These are phyloP conservation scores for Lentinula raphanica DNA, from an alignment of 768 basidiomycete genomes.

Conservation along the genomic window DNA sequence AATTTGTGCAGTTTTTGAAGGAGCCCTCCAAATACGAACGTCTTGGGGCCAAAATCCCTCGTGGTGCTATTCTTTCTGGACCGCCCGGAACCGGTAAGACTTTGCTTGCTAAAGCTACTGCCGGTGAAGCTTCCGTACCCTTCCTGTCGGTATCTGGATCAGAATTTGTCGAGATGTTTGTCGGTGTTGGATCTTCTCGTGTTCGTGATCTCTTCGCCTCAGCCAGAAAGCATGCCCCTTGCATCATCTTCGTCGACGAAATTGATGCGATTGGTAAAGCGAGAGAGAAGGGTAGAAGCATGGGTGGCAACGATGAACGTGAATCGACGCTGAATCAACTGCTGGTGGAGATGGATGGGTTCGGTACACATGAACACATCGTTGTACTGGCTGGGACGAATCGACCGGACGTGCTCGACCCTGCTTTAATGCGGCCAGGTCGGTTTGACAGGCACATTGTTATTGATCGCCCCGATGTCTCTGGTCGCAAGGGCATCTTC, in stretches of 20 bases:
- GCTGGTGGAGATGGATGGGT: constrained; percentile 99
- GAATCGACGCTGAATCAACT: constrained; percentile 97
- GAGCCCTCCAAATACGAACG: constrained; percentile 92
- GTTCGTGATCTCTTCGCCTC: constrained; percentile 97
- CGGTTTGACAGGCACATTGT: constrained; percentile 96
- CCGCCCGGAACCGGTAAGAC: constrained; percentile 99
- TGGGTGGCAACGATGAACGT: constrained; percentile 91
- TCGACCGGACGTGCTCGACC: constrained; percentile 92
- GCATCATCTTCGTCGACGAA: constrained; percentile 98
- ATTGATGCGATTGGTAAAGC: constrained; percentile 99
- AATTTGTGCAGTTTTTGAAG: constrained; percentile 98
- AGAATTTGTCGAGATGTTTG: constrained; percentile 99
- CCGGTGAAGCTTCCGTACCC: constrained; percentile 95
- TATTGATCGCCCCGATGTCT: constrained; percentile 92
- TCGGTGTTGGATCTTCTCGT: constrained; percentile 95
- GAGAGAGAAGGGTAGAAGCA: constrained; percentile 71
- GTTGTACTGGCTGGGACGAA: constrained; percentile 97
- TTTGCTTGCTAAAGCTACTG: constrained; percentile 94
- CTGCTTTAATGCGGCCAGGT: constrained; percentile 93
- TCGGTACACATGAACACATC: constrained; percentile 94
- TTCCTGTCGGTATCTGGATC: constrained; percentile 99
- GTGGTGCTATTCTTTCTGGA: constrained; percentile 90
- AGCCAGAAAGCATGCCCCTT: constrained; percentile 96
- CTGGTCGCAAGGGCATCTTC: constrained; percentile 91
- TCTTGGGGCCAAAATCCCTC: constrained; percentile 95